Evolutionary conservation across 345 rosid species (phyloP).

Genomic region (Moringa oleifera): DNA sequence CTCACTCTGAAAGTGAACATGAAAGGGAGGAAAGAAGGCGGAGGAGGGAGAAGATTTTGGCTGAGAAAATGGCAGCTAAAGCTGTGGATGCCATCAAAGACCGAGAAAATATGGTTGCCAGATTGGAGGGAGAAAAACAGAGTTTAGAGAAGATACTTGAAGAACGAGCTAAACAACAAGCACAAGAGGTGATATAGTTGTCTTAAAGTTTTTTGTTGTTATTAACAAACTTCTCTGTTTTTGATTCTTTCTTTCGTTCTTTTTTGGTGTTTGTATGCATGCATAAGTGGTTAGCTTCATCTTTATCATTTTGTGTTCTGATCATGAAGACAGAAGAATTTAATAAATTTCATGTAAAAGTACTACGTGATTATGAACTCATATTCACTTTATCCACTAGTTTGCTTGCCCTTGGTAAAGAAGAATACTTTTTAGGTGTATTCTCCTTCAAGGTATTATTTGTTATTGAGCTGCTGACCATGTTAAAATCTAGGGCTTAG

Average conservation of each 20-base stretch:
- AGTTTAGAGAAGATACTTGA: conserved; percentile 92
- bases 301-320: background rate
- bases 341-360: no score
- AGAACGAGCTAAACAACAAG: conserved; percentile 91
- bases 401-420: no score
- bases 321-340: background rate
- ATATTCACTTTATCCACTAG: no score
- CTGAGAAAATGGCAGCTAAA: conserved; percentile 78
- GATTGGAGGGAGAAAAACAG: conserved; percentile 92
- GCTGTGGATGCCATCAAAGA: conserved; percentile 71
- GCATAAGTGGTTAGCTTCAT: background rate
- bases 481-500: no score
- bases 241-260: background rate
- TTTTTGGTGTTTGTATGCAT: conserved; percentile 2
- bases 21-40: conserved; percentile 75
- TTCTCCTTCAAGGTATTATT: no score
- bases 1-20: conserved; percentile 77
- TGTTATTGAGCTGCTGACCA: no score
- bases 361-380: no score
- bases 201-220: background rate
- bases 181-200: conserved; percentile 79
- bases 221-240: background rate
- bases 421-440: no score
- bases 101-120: conserved; percentile 79
- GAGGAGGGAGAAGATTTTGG: conserved; percentile 61